Conservation (phyloP, 176 grass and related monocot genomes). For the Bolboschoenus planiculmis region DNA sequence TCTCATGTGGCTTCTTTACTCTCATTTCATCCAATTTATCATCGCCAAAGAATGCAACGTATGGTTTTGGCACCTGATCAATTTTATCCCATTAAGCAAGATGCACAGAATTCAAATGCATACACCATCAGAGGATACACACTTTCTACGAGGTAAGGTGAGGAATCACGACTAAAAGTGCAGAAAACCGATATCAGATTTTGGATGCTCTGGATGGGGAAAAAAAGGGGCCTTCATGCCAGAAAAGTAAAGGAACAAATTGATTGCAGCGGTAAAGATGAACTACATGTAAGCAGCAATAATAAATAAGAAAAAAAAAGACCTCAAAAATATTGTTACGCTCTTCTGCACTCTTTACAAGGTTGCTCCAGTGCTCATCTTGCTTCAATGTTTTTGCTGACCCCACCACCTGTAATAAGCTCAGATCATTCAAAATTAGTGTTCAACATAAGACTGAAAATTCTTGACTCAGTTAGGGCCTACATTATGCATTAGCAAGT, state of each 20-base stretch:
- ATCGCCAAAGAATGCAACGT: constrained; percentile 52
- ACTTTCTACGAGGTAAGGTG: not conserved
- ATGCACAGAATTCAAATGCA: not conserved
- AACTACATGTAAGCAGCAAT: constrained; percentile 1
- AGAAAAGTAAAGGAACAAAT: not conserved
- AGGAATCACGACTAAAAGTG: not conserved
- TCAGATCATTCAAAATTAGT: constrained; percentile 21
- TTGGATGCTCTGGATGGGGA: not conserved
- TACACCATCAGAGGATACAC: not conserved
- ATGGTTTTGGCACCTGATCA: constrained; percentile 65
- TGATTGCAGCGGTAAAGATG: not conserved
- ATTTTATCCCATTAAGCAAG: not conserved
- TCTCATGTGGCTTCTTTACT: constrained; percentile 27
- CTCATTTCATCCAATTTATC: constrained; percentile 51
- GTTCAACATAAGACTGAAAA: not conserved
- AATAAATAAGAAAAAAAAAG: not conserved
- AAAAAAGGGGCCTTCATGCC: not conserved
- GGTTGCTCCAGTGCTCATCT: constrained; percentile 85
- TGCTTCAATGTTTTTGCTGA: constrained; percentile 77
- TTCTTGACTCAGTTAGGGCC: not conserved
- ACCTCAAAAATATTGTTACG: constrained; percentile 53
- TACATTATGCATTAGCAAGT: not conserved
- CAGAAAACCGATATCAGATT: not conserved
- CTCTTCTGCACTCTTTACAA: constrained; percentile 80
- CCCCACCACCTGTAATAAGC: constrained; percentile 52